Evolutionary conservation across 2,329 filamentous ascomycete species (phyloP).

Genomic region (Hypoxylon sp.): DNA sequence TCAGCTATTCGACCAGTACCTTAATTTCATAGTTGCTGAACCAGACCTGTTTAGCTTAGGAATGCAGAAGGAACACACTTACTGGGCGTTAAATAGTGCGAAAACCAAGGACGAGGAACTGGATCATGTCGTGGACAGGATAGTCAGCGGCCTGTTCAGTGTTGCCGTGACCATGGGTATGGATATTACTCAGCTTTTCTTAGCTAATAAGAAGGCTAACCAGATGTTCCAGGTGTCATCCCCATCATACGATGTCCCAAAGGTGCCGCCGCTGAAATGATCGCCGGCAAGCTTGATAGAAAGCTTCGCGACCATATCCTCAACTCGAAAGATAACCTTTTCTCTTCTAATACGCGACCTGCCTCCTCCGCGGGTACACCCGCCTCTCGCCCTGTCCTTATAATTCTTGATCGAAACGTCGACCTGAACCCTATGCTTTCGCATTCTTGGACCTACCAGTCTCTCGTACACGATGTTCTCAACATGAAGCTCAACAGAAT

Average conservation of each 20-base stretch:
- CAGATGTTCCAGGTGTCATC: conserved; percentile 75
- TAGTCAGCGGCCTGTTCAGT: conserved; percentile 97
- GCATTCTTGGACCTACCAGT: conserved; percentile 88
- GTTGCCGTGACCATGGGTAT: conserved; percentile 97
- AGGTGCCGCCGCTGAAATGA: conserved; percentile 92
- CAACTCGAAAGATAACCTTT: conserved; percentile 98
- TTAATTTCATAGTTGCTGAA: conserved; percentile 97
- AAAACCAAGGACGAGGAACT: conserved; percentile 91
- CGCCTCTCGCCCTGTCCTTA: conserved; percentile 85
- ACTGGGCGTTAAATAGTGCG: conserved; percentile 96
- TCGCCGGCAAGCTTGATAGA: conserved; percentile 92
- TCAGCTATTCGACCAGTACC: conserved; percentile 94
- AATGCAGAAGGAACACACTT: conserved; percentile 90
- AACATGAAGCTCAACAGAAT: conserved; percentile 92
- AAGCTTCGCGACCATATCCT: conserved; percentile 97
- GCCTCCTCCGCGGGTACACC: conserved; percentile 72
- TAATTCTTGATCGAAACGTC: conserved; percentile 95
- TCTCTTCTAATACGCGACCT: conserved; percentile 77
- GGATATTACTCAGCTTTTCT: conserved; percentile 42
- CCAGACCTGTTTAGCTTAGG: conserved; percentile 95
- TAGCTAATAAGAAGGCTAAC: conserved; percentile 35
- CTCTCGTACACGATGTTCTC: conserved; percentile 78
- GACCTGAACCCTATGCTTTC: conserved; percentile 99
- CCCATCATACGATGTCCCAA: conserved; percentile 96
- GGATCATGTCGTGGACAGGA: conserved; percentile 87